Evolutionary conservation across 176 grass and related monocot genomes (phyloP).

Genomic region (Aechmea fasciata): DNA sequence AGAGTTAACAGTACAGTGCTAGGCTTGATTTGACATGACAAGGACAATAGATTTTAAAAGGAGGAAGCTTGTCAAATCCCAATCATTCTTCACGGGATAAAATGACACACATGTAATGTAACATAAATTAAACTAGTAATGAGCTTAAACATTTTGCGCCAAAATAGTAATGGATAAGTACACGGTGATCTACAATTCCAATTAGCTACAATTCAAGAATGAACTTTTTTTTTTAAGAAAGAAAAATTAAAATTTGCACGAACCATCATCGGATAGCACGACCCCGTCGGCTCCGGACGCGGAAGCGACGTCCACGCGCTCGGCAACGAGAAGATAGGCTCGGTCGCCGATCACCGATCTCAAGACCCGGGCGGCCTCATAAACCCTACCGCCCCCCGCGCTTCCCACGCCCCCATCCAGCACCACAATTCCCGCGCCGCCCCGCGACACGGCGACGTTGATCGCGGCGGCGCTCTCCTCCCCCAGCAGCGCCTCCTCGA

Average conservation of each 20-base stretch:
- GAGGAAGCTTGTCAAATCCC: too few relatives aligned
- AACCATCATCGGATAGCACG: slow-evolving; percentile 85
- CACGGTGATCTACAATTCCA: neutral
- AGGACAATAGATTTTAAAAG: too few relatives aligned
- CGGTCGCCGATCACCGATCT: slow-evolving; percentile 59
- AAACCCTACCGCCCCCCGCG: slow-evolving; percentile 40
- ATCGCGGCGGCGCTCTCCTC: slow-evolving; percentile 18
- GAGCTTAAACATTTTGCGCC: too few relatives aligned
- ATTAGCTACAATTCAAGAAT: slow-evolving; percentile 11
- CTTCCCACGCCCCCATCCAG: slow-evolving; percentile 60
- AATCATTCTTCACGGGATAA: too few relatives aligned
- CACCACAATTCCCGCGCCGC: slow-evolving; percentile 58
- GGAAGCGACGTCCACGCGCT: slow-evolving; percentile 79
- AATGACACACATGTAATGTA: too few relatives aligned
- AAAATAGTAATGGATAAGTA: too few relatives aligned
- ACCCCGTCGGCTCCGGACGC: slow-evolving; percentile 78
- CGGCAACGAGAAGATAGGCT: slow-evolving; percentile 72
- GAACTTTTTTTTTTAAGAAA: neutral
- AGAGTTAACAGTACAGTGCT: too few relatives aligned
- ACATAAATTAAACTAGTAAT: too few relatives aligned
- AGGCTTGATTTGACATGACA: too few relatives aligned
- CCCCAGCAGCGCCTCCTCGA: slow-evolving; percentile 37
- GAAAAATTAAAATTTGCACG: slow-evolving; percentile 13
- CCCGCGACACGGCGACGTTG: slow-evolving; percentile 36
- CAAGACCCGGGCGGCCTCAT: slow-evolving; percentile 80